phyloP scores from a whole-genome alignment of 2,329 filamentous ascomycete species.

The Fonsecaea monophora region DNA sequence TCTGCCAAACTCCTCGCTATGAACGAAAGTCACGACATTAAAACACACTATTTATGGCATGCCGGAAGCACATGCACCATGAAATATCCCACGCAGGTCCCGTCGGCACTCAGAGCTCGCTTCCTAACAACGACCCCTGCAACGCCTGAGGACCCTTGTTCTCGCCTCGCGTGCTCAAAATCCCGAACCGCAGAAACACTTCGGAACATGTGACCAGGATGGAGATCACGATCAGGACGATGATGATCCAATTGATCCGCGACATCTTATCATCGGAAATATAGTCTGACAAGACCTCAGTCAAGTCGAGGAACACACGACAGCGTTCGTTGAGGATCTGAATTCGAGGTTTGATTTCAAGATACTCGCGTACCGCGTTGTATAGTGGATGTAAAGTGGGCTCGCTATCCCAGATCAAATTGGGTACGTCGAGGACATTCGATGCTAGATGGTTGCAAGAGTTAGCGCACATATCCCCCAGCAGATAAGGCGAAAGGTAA shows the following conservation, averaged over 20 bases:
- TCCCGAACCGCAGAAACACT: slow-evolving; percentile 82
- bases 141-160: slow-evolving; percentile 9
- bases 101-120: slow-evolving; percentile 18
- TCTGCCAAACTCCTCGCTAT: slow-evolving; percentile 17
- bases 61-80: not conserved
- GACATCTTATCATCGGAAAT: slow-evolving; percentile 97
- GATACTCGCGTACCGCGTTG: slow-evolving; percentile 90
- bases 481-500: not conserved
- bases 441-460: slow-evolving; percentile 65
- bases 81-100: not conserved
- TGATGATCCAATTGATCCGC: slow-evolving; percentile 90
- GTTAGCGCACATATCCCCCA: slow-evolving; percentile 17
- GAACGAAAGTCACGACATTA: not conserved
- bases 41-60: not conserved
- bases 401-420: slow-evolving; percentile 98
- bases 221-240: slow-evolving; percentile 86
- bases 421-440: slow-evolving; percentile 93
- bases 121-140: slow-evolving; percentile 15
- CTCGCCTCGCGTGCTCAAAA: slow-evolving; percentile 57
- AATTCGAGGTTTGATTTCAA: slow-evolving; percentile 95
- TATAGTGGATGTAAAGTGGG: slow-evolving; percentile 95
- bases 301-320: slow-evolving; percentile 92
- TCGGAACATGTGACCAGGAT: slow-evolving; percentile 91
- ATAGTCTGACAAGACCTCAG: slow-evolving; percentile 90
- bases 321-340: slow-evolving; percentile 97